phyloP scores from a whole-genome alignment of 2,329 filamentous ascomycete genomes.

The Juglanconis juglandina region DNA sequence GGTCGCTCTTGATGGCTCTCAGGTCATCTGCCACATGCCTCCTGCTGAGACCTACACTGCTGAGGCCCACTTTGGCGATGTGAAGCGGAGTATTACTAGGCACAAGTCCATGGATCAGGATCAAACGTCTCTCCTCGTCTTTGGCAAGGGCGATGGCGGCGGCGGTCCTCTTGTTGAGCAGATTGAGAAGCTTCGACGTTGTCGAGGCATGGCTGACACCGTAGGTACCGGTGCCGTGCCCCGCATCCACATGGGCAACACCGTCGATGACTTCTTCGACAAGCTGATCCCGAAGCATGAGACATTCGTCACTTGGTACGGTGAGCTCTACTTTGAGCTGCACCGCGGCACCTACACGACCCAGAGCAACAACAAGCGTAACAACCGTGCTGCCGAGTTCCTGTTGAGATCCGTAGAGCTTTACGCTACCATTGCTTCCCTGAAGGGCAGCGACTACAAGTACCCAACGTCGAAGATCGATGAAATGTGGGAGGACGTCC shows the following conservation, averaged over 20 bases:
- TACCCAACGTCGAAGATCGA: conserved; percentile 96
- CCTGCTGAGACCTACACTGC: conserved; percentile 95
- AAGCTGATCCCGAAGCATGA: conserved; percentile 74
- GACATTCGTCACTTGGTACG: conserved; percentile 91
- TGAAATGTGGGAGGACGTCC: conserved; percentile 87
- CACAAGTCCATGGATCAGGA: conserved; percentile 97
- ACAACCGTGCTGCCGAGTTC: conserved; percentile 83
- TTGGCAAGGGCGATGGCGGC: conserved; percentile 94
- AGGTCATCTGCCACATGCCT: conserved; percentile 97
- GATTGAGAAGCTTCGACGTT: conserved; percentile 88
- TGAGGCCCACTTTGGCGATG: conserved; percentile 89
- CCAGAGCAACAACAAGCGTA: conserved; percentile 93
- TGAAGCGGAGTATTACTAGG: conserved; percentile 81
- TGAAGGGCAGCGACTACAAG: conserved; percentile 70
- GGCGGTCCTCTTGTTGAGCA: conserved; percentile 93
- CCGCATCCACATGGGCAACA: conserved; percentile 81
- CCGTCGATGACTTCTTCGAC: conserved; percentile 93
- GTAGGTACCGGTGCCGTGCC: conserved; percentile 67
- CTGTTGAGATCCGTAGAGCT: conserved; percentile 85
- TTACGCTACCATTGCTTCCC: conserved; percentile 78
- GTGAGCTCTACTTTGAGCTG: conserved; percentile 95
- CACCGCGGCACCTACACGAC: conserved; percentile 97
- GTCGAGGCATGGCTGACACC: conserved; percentile 86
- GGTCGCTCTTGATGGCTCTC: conserved; percentile 91
- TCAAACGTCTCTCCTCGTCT: conserved; percentile 83